A percentile compares a stretch with the other conserved stretches of the same genome.
phyloP scores from a whole-genome alignment of 1,284 basidiomycete genomes.

The Rhodotorula sp. region DNA sequence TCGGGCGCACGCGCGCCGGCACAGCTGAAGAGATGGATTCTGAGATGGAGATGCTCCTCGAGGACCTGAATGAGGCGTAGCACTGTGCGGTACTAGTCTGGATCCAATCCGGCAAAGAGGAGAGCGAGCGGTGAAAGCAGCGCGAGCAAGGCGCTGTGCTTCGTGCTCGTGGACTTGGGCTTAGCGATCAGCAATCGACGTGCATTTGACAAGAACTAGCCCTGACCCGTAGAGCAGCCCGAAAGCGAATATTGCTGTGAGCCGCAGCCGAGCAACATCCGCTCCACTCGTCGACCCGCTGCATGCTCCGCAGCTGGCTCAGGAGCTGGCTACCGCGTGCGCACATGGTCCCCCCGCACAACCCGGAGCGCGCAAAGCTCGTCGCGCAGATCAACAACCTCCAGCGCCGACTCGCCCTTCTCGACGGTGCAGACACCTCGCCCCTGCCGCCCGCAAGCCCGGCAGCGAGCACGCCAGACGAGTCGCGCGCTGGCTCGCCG shows the following conservation, averaged over 20 bases:
- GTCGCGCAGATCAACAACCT: constrained; percentile 29
- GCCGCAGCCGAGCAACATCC: not conserved
- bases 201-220: too few species aligned
- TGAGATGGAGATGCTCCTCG: too few species aligned
- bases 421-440: constrained; percentile 7
- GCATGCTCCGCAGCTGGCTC: constrained; percentile 5
- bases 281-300: not conserved
- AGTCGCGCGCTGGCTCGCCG: not conserved
- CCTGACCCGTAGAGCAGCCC: not conserved
- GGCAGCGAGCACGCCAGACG: not conserved
- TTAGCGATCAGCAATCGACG: too few species aligned
- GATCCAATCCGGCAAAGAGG: too few species aligned
- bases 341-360: constrained; percentile 4
- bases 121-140: too few species aligned
- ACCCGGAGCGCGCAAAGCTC: constrained; percentile 15
- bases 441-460: not conserved
- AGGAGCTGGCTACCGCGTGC: not conserved
- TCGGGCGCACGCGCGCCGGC: too few species aligned
- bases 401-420: constrained; percentile 19
- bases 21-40: too few species aligned
- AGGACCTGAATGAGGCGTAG: too few species aligned
- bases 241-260: not conserved
- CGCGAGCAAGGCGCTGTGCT: too few species aligned
- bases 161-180: too few species aligned
- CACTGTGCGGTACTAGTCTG: too few species aligned